Conservation (phyloP, 352 stramenopile genomes). For the Globisporangium ultimum region DNA sequence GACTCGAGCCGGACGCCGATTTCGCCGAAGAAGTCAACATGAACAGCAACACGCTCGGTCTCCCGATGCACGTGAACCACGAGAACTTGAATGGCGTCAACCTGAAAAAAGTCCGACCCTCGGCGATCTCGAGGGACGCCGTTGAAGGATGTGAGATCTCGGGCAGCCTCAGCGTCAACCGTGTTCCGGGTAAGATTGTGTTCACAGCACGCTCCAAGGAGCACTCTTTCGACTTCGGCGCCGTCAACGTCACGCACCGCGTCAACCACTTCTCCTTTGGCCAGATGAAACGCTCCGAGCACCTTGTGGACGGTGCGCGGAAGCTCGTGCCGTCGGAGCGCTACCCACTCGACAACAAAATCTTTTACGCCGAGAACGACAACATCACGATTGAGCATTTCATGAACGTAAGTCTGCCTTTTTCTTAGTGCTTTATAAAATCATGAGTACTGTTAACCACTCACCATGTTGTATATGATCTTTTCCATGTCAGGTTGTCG, state of each 20-base stretch:
- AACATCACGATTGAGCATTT: slow-evolving; percentile 84
- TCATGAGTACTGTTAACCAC: too few relatives aligned
- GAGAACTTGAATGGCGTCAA: slow-evolving; percentile 48
- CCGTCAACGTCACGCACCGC: slow-evolving; percentile 62
- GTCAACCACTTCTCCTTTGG: slow-evolving; percentile 87
- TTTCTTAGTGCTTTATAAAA: not conserved
- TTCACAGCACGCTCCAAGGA: slow-evolving; percentile 68
- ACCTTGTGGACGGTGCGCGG: slow-evolving; percentile 42
- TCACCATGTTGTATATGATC: not conserved
- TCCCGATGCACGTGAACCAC: slow-evolving; percentile 56
- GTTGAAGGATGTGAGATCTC: slow-evolving; percentile 78
- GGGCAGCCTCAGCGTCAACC: slow-evolving; percentile 74
- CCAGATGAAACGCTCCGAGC: slow-evolving; percentile 64
- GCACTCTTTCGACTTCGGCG: slow-evolving; percentile 57
- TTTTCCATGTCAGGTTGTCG: slow-evolving; percentile 51
- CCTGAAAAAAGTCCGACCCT: slow-evolving; percentile 43
- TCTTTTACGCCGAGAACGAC: slow-evolving; percentile 48
- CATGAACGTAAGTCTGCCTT: slow-evolving; percentile 69
- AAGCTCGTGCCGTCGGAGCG: slow-evolving; percentile 52
- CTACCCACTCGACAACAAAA: slow-evolving; percentile 57
- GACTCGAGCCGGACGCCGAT: slow-evolving; percentile 71
- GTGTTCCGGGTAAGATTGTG: slow-evolving; percentile 66
- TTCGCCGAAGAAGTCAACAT: slow-evolving; percentile 78
- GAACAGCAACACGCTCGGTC: slow-evolving; percentile 38
- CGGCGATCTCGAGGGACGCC: slow-evolving; percentile 21